These are phyloP conservation scores for Magnolia kwangsiensis DNA, from an alignment of 164 flowering plant genomes.

Conservation along the genomic window DNA sequence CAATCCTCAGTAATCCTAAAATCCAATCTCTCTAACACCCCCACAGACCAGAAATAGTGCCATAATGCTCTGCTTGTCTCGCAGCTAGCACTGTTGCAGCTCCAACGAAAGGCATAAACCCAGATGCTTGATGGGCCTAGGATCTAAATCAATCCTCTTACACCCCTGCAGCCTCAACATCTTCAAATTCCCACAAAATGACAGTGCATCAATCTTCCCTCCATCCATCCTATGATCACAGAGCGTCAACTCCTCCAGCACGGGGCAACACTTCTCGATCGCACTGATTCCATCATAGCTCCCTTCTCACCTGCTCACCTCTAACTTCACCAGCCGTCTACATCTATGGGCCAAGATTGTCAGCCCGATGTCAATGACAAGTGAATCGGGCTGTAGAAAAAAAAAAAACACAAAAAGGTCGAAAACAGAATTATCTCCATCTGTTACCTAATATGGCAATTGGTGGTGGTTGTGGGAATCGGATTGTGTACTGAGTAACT, in stretches of 20 bases:
- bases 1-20: conserved; percentile 90
- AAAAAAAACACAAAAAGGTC: too few relatives aligned
- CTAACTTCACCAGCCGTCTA: conserved; percentile 77
- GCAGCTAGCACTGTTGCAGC: conserved; percentile 72
- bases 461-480: too few relatives aligned
- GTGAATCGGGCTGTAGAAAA: too few relatives aligned
- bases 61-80: conserved; percentile 50
- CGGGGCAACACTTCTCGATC: conserved; percentile 80
- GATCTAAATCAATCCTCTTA: conserved; percentile 51
- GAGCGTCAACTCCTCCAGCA: conserved; percentile 68
- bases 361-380: too few relatives aligned
- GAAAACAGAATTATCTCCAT: too few relatives aligned
- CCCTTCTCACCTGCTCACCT: conserved; percentile 88
- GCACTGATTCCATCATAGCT: conserved; percentile 92
- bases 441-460: too few relatives aligned
- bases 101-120: conserved; percentile 69
- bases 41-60: conserved; percentile 67
- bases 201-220: too few relatives aligned
- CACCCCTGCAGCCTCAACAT: too few relatives aligned
- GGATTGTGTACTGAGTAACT: too few relatives aligned
- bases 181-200: too few relatives aligned
- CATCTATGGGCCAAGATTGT: conserved; percentile 11
- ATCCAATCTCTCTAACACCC: conserved; percentile 47
- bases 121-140: conserved; percentile 62
- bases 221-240: too few relatives aligned